Conservation (phyloP, 495 filamentous ascomycete genomes). For the Annulohypoxylon moriforme region DNA sequence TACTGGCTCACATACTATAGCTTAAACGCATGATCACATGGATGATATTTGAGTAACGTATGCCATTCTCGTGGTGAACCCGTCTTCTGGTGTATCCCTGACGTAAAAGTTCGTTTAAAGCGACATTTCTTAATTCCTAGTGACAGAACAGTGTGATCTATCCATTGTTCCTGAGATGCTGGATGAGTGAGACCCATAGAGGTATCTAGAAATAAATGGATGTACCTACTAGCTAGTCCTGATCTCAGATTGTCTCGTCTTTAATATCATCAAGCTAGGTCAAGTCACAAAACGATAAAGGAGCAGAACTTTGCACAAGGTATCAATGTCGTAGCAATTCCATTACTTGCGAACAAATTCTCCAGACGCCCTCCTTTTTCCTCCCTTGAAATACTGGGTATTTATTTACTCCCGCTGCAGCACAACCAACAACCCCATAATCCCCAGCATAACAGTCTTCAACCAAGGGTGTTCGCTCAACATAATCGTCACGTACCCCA, state of each 20-base stretch:
- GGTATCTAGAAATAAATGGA: too few relatives aligned
- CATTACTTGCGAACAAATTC: conserved; percentile 3
- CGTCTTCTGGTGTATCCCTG: background rate
- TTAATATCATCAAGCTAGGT: background rate
- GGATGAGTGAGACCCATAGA: too few relatives aligned
- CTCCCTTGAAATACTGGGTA: background rate
- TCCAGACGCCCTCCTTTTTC: conserved; percentile 7
- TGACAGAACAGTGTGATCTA: background rate
- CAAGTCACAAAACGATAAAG: conserved; percentile 9
- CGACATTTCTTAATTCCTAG: background rate
- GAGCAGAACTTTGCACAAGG: background rate
- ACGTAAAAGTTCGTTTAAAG: background rate
- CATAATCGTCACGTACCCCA: conserved; percentile 98
- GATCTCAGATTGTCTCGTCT: background rate
- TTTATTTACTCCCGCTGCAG: conserved; percentile 80
- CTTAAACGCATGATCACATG: background rate
- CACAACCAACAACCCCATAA: conserved; percentile 96
- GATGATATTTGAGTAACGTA: background rate
- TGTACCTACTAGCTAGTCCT: background rate
- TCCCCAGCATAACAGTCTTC: conserved; percentile 90
- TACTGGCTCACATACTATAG: background rate
- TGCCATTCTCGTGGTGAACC: background rate
- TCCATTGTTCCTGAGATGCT: background rate
- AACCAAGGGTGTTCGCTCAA: conserved; percentile 97
- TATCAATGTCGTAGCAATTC: background rate